Base-by-base conservation (phyloP, 495 filamentous ascomycete genomes). In the Lepidopterella palustris region DNA sequence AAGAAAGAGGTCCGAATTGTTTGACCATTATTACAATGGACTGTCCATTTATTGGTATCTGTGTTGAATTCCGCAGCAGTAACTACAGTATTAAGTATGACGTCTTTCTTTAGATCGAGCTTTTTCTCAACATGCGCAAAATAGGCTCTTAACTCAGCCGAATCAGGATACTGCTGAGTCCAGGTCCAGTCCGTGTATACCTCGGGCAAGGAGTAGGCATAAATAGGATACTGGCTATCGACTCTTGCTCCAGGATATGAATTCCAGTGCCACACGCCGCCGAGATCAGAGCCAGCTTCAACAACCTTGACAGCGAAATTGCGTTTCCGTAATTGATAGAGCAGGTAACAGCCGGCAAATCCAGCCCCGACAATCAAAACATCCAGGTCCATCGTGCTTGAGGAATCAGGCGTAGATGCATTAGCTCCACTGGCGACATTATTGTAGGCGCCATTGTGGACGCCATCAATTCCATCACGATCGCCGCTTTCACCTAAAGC, bases 61-160 rank as follows among this genome's bases (percentile, higher is more conserved):
- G 60, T 53, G 47, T 84, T 62, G 62, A 79, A 86, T 3, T 72
- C 60, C 0, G 79, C 80, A 11, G 64, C 73, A n/a, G 67, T 62
- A 11, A 86, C 78, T 4, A 72, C 69, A 0, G 70, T 78, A 5
- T 79, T 61, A 67, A 84, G 84, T 6, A 72, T 68, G 40, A 64
- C 71, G 55, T 86, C 80, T 40, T 79, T 82, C 23, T 68, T 76
- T 26, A 86, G 60, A 20, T 77, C 66, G n/a, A 80, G 59, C 3
- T 73, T 69, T 21, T 79, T 72, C 10, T 80, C 80, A 9, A 80
- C 74, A 60, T 83, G 80, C 20, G 75, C 70, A 58, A 85, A 84
- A 68, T 86, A 86, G 1, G 52, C 63, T 5, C 72, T 71, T 1
- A 85, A 64, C 52, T 86, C 80, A 4, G 70, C 50, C 42, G 74